Conservation (phyloP, 306 rosid genomes). For the Malus sylvestris region DNA sequence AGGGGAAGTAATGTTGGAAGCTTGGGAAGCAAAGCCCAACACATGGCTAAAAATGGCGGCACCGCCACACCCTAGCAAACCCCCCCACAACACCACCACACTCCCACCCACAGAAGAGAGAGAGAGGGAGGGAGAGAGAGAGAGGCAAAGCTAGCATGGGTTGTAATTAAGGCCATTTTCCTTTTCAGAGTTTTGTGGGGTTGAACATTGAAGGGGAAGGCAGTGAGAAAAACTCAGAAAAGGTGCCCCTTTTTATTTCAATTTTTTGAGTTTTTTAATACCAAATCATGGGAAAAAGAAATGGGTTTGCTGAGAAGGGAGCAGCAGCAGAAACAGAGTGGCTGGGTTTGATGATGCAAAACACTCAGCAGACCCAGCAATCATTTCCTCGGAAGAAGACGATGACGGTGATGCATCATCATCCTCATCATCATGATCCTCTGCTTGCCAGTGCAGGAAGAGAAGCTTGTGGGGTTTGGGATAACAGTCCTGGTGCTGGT, state of each 20-base stretch:
- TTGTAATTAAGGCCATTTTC: conserved; percentile 8
- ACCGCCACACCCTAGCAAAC: conserved; percentile 14
- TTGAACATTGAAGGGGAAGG: not conserved
- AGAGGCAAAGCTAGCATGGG: conserved; percentile 13
- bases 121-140: not conserved
- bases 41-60: conserved; percentile 29
- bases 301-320: conserved; percentile 24
- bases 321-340: conserved; percentile 20
- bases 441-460: conserved; percentile 6
- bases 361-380: conserved; percentile 4
- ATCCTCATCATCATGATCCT: conserved; percentile 9
- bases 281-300: conserved; percentile 18
- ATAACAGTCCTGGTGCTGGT: not conserved
- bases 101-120: not conserved
- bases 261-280: not conserved
- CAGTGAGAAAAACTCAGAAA: conserved; percentile 13
- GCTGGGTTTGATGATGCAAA: conserved; percentile 29
- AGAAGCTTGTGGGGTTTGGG: conserved; percentile 1
- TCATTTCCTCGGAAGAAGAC: conserved; percentile 8
- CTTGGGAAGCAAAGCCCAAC: conserved; percentile 25
- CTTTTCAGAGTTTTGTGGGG: not conserved
- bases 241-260: not conserved
- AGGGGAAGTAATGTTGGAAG: conserved; percentile 28
- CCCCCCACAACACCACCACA: not conserved
- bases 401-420: conserved; percentile 16